Percentiles rank a stretch among this genome's conserved stretches.
Evolutionary conservation across 2,329 filamentous ascomycete species (phyloP).

Genomic region (Beauveria sp.): DNA sequence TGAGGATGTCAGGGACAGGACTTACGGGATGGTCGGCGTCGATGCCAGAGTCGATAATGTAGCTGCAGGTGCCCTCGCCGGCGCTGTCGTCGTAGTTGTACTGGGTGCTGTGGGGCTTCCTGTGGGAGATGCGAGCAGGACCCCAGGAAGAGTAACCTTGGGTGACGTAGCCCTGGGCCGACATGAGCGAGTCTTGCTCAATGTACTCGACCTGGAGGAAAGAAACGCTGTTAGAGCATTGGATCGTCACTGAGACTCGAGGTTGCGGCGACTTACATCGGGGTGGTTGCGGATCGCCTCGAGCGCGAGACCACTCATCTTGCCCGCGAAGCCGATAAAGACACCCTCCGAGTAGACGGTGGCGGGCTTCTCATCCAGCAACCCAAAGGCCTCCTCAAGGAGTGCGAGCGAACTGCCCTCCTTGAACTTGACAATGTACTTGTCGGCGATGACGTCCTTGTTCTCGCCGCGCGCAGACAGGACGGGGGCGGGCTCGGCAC

Average conservation of each 20-base stretch:
- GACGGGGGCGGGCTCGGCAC: slow-evolving; percentile 15
- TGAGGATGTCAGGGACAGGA: not conserved
- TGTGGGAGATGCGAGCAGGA: slow-evolving; percentile 25
- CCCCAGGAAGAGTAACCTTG: slow-evolving; percentile 29
- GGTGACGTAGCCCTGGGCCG: slow-evolving; percentile 16
- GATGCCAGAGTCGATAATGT: slow-evolving; percentile 35
- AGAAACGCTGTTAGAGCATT: too few species aligned
- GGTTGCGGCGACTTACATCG: not conserved
- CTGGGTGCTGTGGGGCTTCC: slow-evolving; percentile 12
- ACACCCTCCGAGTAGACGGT: slow-evolving; percentile 16
- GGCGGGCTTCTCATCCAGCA: slow-evolving; percentile 13
- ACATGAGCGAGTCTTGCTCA: slow-evolving; percentile 26
- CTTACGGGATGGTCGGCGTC: slow-evolving; percentile 23
- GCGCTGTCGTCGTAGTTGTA: slow-evolving; percentile 26
- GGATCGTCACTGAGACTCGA: too few species aligned
- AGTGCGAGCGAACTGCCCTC: slow-evolving; percentile 12
- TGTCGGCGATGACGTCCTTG: slow-evolving; percentile 12
- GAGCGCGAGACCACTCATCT: slow-evolving; percentile 11
- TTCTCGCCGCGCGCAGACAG: slow-evolving; percentile 12
- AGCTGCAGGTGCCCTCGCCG: slow-evolving; percentile 28
- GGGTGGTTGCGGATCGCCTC: slow-evolving; percentile 15
- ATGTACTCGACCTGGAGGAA: slow-evolving; percentile 22
- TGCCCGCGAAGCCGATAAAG: slow-evolving; percentile 16
- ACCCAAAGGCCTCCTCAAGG: slow-evolving; percentile 11
- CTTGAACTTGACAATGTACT: slow-evolving; percentile 19